Base-by-base conservation (phyloP, 2,329 filamentous ascomycete species). In the Tolypocladium sp. region DNA sequence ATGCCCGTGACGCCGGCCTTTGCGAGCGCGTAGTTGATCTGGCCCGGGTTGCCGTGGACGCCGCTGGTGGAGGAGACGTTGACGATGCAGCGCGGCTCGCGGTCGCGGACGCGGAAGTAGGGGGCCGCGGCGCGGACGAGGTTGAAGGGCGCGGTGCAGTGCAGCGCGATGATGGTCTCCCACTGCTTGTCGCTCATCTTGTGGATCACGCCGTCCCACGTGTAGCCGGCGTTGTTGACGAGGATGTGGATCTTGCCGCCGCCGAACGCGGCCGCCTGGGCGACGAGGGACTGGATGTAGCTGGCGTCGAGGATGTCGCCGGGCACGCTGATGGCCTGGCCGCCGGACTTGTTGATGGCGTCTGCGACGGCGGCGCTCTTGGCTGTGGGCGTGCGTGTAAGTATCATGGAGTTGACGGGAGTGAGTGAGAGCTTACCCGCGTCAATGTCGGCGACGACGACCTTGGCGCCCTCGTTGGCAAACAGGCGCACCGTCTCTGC, bases 161-260 rank as follows among this genome's bases (percentile, higher is more conserved):
- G 92, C 55, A 96, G 80, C 27, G 87, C 85, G 37, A 96, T 77
- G 71, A 96, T 96, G 56, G 88, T 92, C 63, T 94, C 88, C 90
- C 90, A 95, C 80, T 95, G 91, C 77, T 90, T 90, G 78, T 95
- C 90, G 20, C 87, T 89, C 80, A 91, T 93, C 81, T 94, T 95
- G 80, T 95, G 90, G 65, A 95, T 91, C 44, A 95, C 91, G 8
- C 88, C 92, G 72, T 96, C 92, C 90, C 91, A 96, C 1, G 92
- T 96, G 75, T 91, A 95, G 49, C 91, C 91, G 0, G 91, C 92
- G 71, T 96, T 96, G 75, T 96, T 95, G 61, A 96, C 89, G 59
- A 96, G 88, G 70, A 94, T 89, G 73, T 96, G 89, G 63, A 96
- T 92, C 79, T 95, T 95, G 68, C 91, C 91, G 63, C 82, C 78